Conservation (phyloP, 1,284 basidiomycete species). For the Trichosporon ovoides region DNA sequence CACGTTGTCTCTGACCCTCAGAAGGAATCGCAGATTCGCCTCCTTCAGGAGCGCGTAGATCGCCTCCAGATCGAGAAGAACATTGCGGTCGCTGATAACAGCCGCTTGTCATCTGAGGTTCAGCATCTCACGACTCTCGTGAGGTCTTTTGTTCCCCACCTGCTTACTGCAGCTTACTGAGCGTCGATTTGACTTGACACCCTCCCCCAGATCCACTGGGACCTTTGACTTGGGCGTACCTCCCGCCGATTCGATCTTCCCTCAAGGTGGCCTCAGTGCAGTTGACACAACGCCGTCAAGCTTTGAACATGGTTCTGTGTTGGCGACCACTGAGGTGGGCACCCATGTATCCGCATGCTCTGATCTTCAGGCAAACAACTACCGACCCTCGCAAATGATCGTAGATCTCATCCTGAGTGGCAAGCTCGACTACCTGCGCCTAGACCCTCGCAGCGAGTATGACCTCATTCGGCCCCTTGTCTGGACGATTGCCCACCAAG, state of each 20-base stretch:
- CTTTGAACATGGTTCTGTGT: neutral
- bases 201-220: neutral
- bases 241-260: neutral
- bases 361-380: neutral
- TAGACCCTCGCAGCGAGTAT: conserved; percentile 19
- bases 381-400: conserved; percentile 13
- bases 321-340: neutral
- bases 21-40: conserved; percentile 18
- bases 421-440: conserved; percentile 19
- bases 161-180: conserved; percentile 4
- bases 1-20: conserved; percentile 9
- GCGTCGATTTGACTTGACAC: neutral
- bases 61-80: conserved; percentile 32
- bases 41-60: conserved; percentile 20
- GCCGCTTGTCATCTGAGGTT: conserved; percentile 13
- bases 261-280: neutral
- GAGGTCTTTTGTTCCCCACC: neutral
- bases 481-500: conserved; percentile 36
- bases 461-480: conserved; percentile 32
- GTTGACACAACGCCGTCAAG: neutral
- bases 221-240: neutral
- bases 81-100: conserved; percentile 17
- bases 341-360: neutral
- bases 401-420: conserved; percentile 20
- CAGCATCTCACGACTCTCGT: conserved; percentile 17